Base-by-base conservation (phyloP, 495 filamentous ascomycete genomes). In the Penicillium roqueforti region DNA sequence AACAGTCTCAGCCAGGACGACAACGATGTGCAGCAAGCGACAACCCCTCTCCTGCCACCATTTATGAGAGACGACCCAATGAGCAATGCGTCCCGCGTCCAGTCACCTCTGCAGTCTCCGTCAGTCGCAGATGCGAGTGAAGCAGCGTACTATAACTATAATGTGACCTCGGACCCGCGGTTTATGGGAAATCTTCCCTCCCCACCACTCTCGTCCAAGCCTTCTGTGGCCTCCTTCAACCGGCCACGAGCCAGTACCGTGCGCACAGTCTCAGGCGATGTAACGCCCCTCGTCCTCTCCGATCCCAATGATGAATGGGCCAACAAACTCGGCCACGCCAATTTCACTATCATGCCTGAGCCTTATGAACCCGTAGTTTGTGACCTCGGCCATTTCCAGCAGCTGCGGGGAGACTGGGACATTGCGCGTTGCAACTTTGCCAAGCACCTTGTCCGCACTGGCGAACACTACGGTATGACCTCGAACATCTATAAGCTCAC, bases 281-380 rank as follows among this genome's bases (percentile, higher is more conserved):
- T 70, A 0, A 70, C 78, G 8, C 76, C 81, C 3, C 80, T 87
- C 55, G 67, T 80, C 16, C 72, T 88, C 0, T 77, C 81, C 6
- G 82, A 87, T 45, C 79, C 81, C 9, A 76, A 82, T 20, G 91
- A 97, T 66, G 78, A 83, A 52, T 96, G 91, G 91, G 83, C 89
- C 6, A 80, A 83, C 59, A 84, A 83, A 52, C 82, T 97, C 3
- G 91, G 91, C 13, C 91, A 97, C 64, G 90, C 91, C 40, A 95
- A 97, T 65, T 97, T 92, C 71, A 91, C 81, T 60, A 93, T 97
- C 56, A 74, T 84, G 14, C 91, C 91, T 2, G 84, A 83, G 62
- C 91, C 91, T 0, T 95, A 97, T 60, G 59, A 78, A 10, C 87
- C 89, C 0, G 78, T 85, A 26, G 60, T 59, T 0, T 82, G 73